These are phyloP conservation scores for Sporothrix inflata DNA, from an alignment of 2,329 filamentous ascomycete genomes.

Conservation along the genomic window DNA sequence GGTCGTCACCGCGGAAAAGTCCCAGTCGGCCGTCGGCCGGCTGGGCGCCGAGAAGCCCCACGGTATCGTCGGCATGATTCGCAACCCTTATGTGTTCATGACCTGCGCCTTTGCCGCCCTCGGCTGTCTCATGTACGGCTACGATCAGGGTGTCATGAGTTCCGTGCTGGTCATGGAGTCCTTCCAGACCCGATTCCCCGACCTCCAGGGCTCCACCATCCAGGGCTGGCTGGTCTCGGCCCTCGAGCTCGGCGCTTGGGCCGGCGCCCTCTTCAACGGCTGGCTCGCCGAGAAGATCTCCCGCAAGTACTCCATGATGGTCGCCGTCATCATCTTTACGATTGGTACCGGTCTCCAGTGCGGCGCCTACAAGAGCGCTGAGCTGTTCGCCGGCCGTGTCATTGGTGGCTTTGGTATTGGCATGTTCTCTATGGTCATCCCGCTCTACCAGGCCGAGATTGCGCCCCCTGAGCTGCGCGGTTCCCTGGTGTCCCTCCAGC, in stretches of 20 bases:
- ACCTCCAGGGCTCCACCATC: conserved; percentile 23
- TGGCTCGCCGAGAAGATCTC: conserved; percentile 28
- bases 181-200: conserved; percentile 26
- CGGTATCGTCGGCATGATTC: conserved; percentile 45
- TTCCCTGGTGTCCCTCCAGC: conserved; percentile 26
- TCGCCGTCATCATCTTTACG: conserved; percentile 27
- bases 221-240: conserved; percentile 27
- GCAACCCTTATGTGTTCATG: conserved; percentile 47
- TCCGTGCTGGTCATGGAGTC: conserved; percentile 28
- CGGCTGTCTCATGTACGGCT: conserved; percentile 29
- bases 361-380: conserved; percentile 20
- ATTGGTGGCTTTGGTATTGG: conserved; percentile 29
- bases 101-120: conserved; percentile 33
- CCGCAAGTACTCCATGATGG: conserved; percentile 29
- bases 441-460: conserved; percentile 29
- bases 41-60: conserved; percentile 44
- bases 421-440: conserved; percentile 43
- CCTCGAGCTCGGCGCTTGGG: conserved; percentile 26
- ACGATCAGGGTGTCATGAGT: conserved; percentile 27
- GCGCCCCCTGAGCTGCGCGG: conserved; percentile 28
- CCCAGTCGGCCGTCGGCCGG: conserved; percentile 45
- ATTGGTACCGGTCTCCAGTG: conserved; percentile 23
- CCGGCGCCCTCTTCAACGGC: conserved; percentile 26
- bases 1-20: neutral
- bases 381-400: conserved; percentile 26